Evolutionary conservation across 2,329 filamentous ascomycete species (phyloP).

Genomic region (Botrytis byssoidea): DNA sequence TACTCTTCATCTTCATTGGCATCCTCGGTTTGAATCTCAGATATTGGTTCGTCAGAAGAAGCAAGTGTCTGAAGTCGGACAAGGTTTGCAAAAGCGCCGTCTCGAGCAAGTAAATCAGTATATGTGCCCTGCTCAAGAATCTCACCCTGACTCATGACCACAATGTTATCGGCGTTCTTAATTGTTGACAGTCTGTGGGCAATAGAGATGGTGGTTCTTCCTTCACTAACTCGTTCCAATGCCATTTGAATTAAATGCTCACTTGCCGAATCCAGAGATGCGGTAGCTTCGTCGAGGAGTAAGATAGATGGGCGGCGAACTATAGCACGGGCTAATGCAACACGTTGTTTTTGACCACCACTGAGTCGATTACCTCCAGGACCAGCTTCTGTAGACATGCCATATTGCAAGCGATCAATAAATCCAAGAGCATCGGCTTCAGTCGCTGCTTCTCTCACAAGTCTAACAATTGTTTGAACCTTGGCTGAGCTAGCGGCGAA

Average conservation of each 20-base stretch:
- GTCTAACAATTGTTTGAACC: constrained; percentile 2
- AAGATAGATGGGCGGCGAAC: constrained; percentile 57
- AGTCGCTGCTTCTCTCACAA: constrained; percentile 6
- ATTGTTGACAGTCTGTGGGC: constrained; percentile 87
- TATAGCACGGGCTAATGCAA: constrained; percentile 61
- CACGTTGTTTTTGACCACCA: constrained; percentile 18
- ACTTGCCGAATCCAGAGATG: constrained; percentile 75
- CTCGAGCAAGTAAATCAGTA: constrained; percentile 61
- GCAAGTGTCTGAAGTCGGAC: constrained; percentile 21
- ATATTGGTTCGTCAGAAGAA: not conserved
- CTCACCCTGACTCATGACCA: constrained; percentile 73
- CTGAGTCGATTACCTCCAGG: constrained; percentile 10
- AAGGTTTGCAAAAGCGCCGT: constrained; percentile 43
- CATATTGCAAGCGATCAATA: constrained; percentile 9
- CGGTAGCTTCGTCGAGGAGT: constrained; percentile 61
- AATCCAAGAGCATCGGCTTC: constrained; percentile 14
- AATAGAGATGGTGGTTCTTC: constrained; percentile 89
- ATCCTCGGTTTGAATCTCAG: constrained; percentile 1
- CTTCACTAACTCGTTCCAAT: constrained; percentile 74
- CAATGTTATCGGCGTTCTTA: constrained; percentile 83
- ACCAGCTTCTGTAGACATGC: not conserved
- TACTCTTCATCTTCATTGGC: not conserved
- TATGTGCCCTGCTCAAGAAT: constrained; percentile 77
- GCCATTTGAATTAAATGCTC: constrained; percentile 88
- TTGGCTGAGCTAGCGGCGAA: not conserved